A percentile compares a stretch with the other conserved stretches of the same genome.
Conservation (phyloP, 352 stramenopile genomes). For the Saprolegnia parasitica region DNA sequence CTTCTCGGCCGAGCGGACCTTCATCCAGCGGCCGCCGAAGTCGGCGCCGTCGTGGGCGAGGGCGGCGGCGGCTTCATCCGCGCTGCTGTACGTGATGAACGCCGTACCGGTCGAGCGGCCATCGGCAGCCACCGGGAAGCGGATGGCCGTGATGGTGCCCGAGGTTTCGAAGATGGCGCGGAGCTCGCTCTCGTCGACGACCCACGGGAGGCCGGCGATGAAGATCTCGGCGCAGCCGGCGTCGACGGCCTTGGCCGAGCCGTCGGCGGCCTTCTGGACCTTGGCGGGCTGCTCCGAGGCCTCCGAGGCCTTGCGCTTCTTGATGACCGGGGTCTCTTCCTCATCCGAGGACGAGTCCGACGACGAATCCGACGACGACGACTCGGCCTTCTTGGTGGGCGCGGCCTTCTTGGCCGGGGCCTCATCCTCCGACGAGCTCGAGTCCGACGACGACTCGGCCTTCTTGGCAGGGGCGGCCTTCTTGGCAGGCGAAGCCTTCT, state of each 20-base stretch:
- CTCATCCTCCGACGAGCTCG: conserved; percentile 48
- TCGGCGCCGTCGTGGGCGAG: conserved; percentile 91
- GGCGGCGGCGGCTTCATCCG: conserved; percentile 67
- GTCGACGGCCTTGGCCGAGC: conserved; percentile 50
- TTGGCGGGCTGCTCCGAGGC: conserved; percentile 50
- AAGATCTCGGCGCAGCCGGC: conserved; percentile 66
- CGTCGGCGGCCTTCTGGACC: conserved; percentile 70
- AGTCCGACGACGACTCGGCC: conserved; percentile 47
- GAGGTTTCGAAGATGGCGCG: conserved; percentile 89
- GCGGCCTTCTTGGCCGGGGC: conserved; percentile 41
- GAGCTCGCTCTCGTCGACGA: conserved; percentile 91
- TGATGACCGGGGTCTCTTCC: conserved; percentile 65
- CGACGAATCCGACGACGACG: conserved; percentile 49
- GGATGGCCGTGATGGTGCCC: conserved; percentile 78
- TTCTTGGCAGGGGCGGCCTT: conserved; percentile 53
- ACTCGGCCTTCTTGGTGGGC: conserved; percentile 34
- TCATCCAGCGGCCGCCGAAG: conserved; percentile 95
- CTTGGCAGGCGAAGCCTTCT: conserved; percentile 37
- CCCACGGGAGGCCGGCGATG: conserved; percentile 95
- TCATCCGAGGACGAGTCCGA: conserved; percentile 53
- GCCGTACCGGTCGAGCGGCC: conserved; percentile 91
- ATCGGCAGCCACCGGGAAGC: conserved; percentile 85
- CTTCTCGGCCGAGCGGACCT: conserved; percentile 86
- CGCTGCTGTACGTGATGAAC: conserved; percentile 89
- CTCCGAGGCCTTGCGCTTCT: conserved; percentile 81